phyloP scores from a whole-genome alignment of 495 filamentous ascomycete species.

The Aspergillus leporis region DNA sequence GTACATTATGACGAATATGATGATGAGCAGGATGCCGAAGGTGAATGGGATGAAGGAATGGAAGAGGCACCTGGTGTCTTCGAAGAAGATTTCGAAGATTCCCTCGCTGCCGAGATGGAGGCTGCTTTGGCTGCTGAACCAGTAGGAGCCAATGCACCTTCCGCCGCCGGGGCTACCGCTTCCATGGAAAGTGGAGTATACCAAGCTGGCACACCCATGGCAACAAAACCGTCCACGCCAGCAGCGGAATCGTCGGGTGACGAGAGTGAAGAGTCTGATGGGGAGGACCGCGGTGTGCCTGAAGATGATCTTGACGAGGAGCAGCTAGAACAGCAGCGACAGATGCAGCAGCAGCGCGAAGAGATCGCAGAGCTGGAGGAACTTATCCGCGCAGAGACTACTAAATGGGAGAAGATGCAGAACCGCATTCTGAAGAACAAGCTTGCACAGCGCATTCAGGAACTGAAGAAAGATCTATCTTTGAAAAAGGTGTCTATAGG shows the following conservation, averaged over 20 bases:
- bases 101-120: slow-evolving; percentile 55
- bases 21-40: slow-evolving; percentile 58
- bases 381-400: slow-evolving; percentile 46
- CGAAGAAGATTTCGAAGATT: slow-evolving; percentile 64
- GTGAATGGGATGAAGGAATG: slow-evolving; percentile 48
- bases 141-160: slow-evolving; percentile 26
- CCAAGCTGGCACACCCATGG: slow-evolving; percentile 35
- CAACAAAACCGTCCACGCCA: slow-evolving; percentile 38
- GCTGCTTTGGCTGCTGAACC: slow-evolving; percentile 52
- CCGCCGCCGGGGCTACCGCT: slow-evolving; percentile 13
- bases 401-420: slow-evolving; percentile 40
- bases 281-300: slow-evolving; percentile 59
- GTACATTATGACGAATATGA: slow-evolving; percentile 45
- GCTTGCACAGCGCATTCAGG: slow-evolving; percentile 47
- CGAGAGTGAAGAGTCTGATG: slow-evolving; percentile 57
- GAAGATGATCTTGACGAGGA: slow-evolving; percentile 63
- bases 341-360: slow-evolving; percentile 51
- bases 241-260: slow-evolving; percentile 48
- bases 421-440: slow-evolving; percentile 53
- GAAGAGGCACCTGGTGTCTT: slow-evolving; percentile 45
- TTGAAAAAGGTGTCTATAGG: slow-evolving; percentile 52
- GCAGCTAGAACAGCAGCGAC: slow-evolving; percentile 46
- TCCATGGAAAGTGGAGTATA: slow-evolving; percentile 24
- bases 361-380: slow-evolving; percentile 51
- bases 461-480: slow-evolving; percentile 48